phyloP scores from a whole-genome alignment of 257 asterid genomes.

The Fraxinus pennsylvanica region DNA sequence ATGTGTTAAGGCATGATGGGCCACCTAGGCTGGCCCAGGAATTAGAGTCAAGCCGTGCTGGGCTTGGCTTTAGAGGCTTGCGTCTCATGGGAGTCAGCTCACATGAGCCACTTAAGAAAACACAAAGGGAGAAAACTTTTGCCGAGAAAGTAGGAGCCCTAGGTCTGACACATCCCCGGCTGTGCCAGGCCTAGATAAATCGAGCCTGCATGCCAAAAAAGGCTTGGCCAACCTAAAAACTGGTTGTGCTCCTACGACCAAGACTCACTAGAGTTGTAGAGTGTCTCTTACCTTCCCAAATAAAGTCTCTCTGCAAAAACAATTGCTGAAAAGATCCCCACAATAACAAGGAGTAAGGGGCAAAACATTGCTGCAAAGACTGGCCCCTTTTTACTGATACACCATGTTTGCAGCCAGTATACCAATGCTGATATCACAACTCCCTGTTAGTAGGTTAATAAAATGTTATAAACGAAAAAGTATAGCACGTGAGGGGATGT shows the following conservation, averaged over 20 bases:
- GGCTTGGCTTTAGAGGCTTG: neutral
- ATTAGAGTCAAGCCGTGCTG: neutral
- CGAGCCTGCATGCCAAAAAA: neutral
- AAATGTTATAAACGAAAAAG: neutral
- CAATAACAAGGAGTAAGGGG: conserved; percentile 21
- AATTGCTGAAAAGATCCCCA: conserved; percentile 26
- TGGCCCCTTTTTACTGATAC: conserved; percentile 27
- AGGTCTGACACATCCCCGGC: neutral
- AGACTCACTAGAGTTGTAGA: neutral
- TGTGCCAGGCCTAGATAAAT: neutral
- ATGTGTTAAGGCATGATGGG: neutral
- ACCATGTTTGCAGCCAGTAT: conserved; percentile 23
- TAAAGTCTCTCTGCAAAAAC: conserved; percentile 30
- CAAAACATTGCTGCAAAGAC: conserved; percentile 32
- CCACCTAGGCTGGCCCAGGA: neutral
- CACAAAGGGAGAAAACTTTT: neutral
- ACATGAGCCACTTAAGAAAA: neutral
- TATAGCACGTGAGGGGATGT: neutral
- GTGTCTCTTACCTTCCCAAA: conserved; percentile 25
- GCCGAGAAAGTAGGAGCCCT: neutral
- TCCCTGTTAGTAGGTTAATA: neutral
- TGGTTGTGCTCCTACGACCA: neutral
- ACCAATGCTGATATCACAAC: conserved; percentile 14
- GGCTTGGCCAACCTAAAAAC: neutral
- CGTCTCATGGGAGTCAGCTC: neutral